Evolutionary conservation across 805 yeast species (phyloP), one percentile per base, ranked within the genome.

Genomic region (Candida silvatica): DNA sequence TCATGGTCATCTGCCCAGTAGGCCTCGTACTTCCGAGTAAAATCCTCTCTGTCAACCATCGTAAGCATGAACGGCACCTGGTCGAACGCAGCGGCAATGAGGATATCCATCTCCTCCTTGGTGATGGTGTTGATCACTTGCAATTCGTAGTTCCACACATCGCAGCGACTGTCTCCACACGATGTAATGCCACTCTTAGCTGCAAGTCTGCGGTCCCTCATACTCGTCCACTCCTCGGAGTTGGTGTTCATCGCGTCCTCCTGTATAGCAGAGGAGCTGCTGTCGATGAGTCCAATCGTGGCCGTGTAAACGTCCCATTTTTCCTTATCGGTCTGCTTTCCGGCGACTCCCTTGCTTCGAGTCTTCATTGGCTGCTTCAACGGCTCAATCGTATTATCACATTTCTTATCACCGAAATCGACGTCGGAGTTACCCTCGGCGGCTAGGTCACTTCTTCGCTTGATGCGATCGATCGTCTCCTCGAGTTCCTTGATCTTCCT

Each of bases 1-100:
- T 33, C 35, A 5, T 30, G 17, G 1, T 40, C 39, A 33, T 48
- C 42, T 3, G 31, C 28, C 60, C 62, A 59, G 34, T 51, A 54
- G 9, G 40, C 29, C 49, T 70, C 49, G 71, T 80, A 63, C 69
- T 83, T 54, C 77, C 73, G 49, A 79, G 85, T 20, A 68, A 82
- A 51, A 57, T 83, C 36, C 66, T 79, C 34, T 66, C 77, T 12
- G 56, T 74, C 39, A 69, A 81, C 52, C 74, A 79, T 54, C 69
- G 79, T 46, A 37, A 66, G 49, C 12, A 55, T 37, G 29, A 49
- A 46, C 6, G 31, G 37, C 15, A 48, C 40, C 19, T 39, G 38
- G 17, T 17, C 17, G 22, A 45, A 42, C 3, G 50, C 54, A 20
- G 39, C 40, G 20, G 36, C 39, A 14, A 52, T 32, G 12, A 45